A percentile compares a stretch with the other conserved stretches of the same genome.
phyloP scores from a whole-genome alignment of 1,284 basidiomycete genomes.

The Pyrrhoderma lamaoense region DNA sequence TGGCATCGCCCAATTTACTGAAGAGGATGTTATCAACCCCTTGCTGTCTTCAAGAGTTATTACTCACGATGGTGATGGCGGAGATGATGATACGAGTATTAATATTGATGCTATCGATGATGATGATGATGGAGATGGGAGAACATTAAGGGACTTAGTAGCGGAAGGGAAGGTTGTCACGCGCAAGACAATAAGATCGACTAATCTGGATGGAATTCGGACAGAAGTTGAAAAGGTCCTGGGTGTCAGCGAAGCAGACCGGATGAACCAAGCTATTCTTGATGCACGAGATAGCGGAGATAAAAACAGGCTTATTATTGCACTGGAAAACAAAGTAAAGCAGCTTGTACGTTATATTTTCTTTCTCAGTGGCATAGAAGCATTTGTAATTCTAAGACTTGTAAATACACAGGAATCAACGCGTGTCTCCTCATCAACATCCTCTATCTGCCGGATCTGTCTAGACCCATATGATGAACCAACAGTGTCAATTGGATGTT shows the following conservation, averaged over 20 bases:
- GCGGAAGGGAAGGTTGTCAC: slow-evolving; percentile 41
- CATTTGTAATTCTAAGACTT: slow-evolving; percentile 8
- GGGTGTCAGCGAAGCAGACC: slow-evolving; percentile 38
- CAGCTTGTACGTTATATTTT: slow-evolving; percentile 38
- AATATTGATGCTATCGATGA: slow-evolving; percentile 20
- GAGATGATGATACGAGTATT: too few species aligned
- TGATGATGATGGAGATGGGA: slow-evolving; percentile 28
- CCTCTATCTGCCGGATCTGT: slow-evolving; percentile 64
- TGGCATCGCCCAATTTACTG: slow-evolving; percentile 66
- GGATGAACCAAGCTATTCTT: slow-evolving; percentile 42
- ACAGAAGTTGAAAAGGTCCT: slow-evolving; percentile 37
- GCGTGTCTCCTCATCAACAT: slow-evolving; percentile 37
- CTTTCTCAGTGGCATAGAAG: slow-evolving; percentile 1
- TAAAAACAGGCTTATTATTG: slow-evolving; percentile 38
- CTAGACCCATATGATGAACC: slow-evolving; percentile 69
- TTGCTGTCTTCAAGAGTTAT: slow-evolving; percentile 21
- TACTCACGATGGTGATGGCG: slow-evolving; percentile 18
- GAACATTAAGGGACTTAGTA: slow-evolving; percentile 43
- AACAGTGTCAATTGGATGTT: slow-evolving; percentile 75
- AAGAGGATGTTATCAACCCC: slow-evolving; percentile 50
- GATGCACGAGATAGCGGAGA: slow-evolving; percentile 43
- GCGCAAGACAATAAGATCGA: slow-evolving; percentile 20
- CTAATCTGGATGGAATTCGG: slow-evolving; percentile 28
- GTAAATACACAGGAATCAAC: slow-evolving; percentile 38
- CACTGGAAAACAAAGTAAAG: slow-evolving; percentile 55